Evolutionary conservation across 2,329 filamentous ascomycete genomes (phyloP).

Genomic region (Macrophomina phaseolina): DNA sequence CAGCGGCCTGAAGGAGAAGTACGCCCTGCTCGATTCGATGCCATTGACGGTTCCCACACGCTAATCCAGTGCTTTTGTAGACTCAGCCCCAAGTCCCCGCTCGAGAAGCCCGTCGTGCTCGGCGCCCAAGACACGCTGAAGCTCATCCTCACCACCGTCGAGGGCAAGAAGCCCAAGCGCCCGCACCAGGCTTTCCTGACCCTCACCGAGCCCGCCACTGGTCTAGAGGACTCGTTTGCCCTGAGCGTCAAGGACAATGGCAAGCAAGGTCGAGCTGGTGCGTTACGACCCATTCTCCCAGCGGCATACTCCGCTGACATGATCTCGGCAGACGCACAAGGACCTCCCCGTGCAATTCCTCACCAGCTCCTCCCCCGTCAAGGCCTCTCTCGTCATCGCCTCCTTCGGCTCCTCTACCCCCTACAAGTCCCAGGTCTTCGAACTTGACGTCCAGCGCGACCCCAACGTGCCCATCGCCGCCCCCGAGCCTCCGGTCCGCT

Average conservation of each 20-base stretch:
- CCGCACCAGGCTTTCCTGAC: conserved; percentile 95
- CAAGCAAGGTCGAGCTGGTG: conserved; percentile 85
- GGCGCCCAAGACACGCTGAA: conserved; percentile 76
- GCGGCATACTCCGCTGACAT: conserved; percentile 9
- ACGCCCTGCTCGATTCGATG: conserved; percentile 32
- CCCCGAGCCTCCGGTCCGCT: conserved; percentile 75
- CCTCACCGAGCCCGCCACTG: conserved; percentile 73
- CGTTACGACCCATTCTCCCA: conserved; percentile 37
- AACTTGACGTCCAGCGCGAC: conserved; percentile 71
- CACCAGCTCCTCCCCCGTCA: conserved; percentile 68
- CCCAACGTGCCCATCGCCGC: conserved; percentile 63
- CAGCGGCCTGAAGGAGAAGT: conserved; percentile 68
- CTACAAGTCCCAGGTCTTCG: conserved; percentile 73
- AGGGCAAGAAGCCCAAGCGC: conserved; percentile 77
- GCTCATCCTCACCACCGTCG: conserved; percentile 79
- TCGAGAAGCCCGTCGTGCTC: conserved; percentile 69
- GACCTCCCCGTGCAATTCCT: conserved; percentile 88
- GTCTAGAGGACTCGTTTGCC: conserved; percentile 86
- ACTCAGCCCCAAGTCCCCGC: conserved; percentile 57
- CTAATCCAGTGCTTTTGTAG: conserved; percentile 35
- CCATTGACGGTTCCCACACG: not conserved
- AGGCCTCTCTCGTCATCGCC: conserved; percentile 81
- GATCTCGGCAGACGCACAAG: conserved; percentile 71
- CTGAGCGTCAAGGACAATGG: conserved; percentile 85
- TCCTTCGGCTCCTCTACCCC: conserved; percentile 80